Evolutionary conservation across 2,329 filamentous ascomycete species (phyloP), one percentile per base, ranked within the genome.

Genomic region (Penicillium sp.): DNA sequence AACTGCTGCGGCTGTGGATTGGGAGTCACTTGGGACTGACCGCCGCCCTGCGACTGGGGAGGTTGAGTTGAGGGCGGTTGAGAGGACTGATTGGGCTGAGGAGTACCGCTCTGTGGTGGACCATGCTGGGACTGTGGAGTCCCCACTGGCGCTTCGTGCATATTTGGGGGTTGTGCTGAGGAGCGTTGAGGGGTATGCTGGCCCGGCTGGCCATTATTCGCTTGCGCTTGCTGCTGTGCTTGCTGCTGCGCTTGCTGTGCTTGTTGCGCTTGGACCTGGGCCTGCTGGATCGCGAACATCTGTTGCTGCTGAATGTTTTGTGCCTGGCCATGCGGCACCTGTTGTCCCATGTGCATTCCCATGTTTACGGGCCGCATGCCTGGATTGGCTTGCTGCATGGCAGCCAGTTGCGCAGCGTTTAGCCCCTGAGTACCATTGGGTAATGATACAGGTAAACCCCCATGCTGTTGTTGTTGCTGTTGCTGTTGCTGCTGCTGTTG

Each of bases 111-210:
- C 44, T 73, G 72, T 58, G 71, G 71, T 14, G 70, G 75, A 4
- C 70, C 72, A 52, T 73, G 74, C 62, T 78, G 77, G n/a, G 77
- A 76, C 61, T 78, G 77, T 19, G 76, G 75, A 42, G 76, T 76
- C 3, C 71, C 74, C 48, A 70, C 74, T 55, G 77, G 76, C 14
- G 68, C 68, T 51, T 78, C 75, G 45, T 76, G 74, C 60, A 78
- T 73, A 54, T 65, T 74, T 58, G 77, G 77, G 39, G 76, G 71
- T 59, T 79, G 77, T 39, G 73, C 67, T 4, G 73, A 72, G 39
- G 71, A 64, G 44, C 76, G 73, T 50, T 77, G 76, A 42, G 76
- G 76, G n/a, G 76, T 67, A 48, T 67, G 64, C 39, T 66, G 65
- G n/a, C 65, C 65, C 19, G 56, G 59, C 39, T 65, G 64, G 10